Evolutionary conservation across 1,139 yeast genomes (phyloP).

Genomic region (Torulaspora pretoriensis): DNA sequence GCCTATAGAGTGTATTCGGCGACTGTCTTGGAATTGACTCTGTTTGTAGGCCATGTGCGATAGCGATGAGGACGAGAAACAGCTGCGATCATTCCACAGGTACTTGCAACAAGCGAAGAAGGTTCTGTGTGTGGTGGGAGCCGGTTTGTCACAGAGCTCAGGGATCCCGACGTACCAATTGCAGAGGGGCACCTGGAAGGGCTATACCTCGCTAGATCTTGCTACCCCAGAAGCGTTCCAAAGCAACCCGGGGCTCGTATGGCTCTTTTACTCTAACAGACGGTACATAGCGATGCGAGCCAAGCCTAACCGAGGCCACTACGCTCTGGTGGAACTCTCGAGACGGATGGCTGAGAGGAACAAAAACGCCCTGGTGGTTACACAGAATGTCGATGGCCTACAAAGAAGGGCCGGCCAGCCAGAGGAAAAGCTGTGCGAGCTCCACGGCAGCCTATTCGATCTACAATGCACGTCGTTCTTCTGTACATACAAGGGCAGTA

Average conservation of each 20-base stretch:
- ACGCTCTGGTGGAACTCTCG: conserved; percentile 58
- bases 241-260: conserved; percentile 76
- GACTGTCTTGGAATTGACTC: too few relatives aligned
- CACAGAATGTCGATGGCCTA: conserved; percentile 81
- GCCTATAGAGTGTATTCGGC: too few relatives aligned
- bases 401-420: conserved; percentile 63
- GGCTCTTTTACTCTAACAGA: conserved; percentile 81
- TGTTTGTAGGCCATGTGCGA: conserved; percentile 3
- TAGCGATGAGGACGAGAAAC: conserved; percentile 17
- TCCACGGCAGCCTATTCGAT: conserved; percentile 76
- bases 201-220: conserved; percentile 72
- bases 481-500: conserved; percentile 57
- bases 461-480: conserved; percentile 70
- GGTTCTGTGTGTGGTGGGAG: conserved; percentile 75
- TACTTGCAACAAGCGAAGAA: conserved; percentile 49
- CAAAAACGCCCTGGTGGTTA: conserved; percentile 53
- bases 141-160: conserved; percentile 75
- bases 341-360: conserved; percentile 30
- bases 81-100: conserved; percentile 52
- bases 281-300: conserved; percentile 62
- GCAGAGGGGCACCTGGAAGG: conserved; percentile 71
- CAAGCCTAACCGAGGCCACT: conserved; percentile 69
- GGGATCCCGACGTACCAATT: conserved; percentile 76
- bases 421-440: conserved; percentile 48
- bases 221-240: conserved; percentile 91